A percentile compares a stretch with the other conserved stretches of the same genome.
phyloP scores from a whole-genome alignment of 805 yeast genomes.

The Suhomyces pyralidae region DNA sequence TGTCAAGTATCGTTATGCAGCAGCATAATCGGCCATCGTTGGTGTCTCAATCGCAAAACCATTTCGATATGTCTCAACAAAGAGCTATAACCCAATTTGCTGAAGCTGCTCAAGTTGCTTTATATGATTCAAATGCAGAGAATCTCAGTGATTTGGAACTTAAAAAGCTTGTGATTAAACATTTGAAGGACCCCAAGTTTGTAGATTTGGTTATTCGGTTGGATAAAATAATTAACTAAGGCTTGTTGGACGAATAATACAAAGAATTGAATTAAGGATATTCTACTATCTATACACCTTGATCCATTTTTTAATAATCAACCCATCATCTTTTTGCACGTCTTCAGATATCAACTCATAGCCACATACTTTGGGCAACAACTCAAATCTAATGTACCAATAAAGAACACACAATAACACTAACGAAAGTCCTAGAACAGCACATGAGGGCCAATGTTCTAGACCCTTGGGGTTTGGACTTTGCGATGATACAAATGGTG shows the following conservation, averaged over 20 bases:
- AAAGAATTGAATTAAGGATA: background rate
- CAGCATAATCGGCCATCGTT: background rate
- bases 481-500: slow-evolving; percentile 43
- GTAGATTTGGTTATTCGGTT: slow-evolving; percentile 14
- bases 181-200: slow-evolving; percentile 14
- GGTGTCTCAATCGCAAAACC: background rate
- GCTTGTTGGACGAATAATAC: too few species aligned
- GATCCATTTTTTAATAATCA: slow-evolving; percentile 55
- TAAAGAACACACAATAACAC: slow-evolving; percentile 45
- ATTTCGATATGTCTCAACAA: background rate
- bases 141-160: background rate
- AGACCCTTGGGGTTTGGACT: slow-evolving; percentile 41
- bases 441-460: slow-evolving; percentile 48
- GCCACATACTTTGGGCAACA: slow-evolving; percentile 44
- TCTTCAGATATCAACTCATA: slow-evolving; percentile 46
- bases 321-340: slow-evolving; percentile 51
- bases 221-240: slow-evolving; percentile 12
- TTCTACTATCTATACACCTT: slow-evolving; percentile 20
- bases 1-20: background rate
- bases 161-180: slow-evolving; percentile 1
- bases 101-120: background rate
- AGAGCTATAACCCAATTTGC: background rate
- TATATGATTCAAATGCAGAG: background rate
- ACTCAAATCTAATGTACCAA: slow-evolving; percentile 53
- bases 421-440: slow-evolving; percentile 43